Evolutionary conservation across 2,329 filamentous ascomycete species (phyloP), one percentile per base, ranked within the genome.

Genomic region (Clarireedia homoeocarpa): DNA sequence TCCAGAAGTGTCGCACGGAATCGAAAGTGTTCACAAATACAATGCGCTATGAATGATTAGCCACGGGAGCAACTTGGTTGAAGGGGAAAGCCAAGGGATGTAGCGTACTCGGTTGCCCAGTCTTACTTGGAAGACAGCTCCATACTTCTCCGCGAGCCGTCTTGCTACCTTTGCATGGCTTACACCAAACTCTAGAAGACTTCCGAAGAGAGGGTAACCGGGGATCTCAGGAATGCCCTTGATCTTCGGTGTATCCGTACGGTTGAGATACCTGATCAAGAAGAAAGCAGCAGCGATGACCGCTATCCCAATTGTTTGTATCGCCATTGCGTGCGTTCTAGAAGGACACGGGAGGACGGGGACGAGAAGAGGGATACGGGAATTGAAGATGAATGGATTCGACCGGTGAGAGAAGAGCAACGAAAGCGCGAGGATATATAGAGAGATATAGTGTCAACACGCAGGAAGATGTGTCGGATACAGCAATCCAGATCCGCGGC

Each of bases 11-110:
- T 54, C 81, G 83, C 36, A 91, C 86, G 0, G 85, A 81, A 20
- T 89, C 84, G 65, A 89, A 91, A 1, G 81, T 84, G 64, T 92
- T 92, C 60, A 86, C 88, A 65, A 90, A 90, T 34, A 92, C 76
- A 58, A 91, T 84, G 57, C 86, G 79, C 75, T 84, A 26, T 15
- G 12, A 2, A n/a, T 45, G 20, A 30, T 46, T 53, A 42, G 40
- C 17, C 17, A 20, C 4, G 7, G 10, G 7, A 14, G 12, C 2
- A 39, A 44, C 9, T 9, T 36, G 34, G 4, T 40, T 3, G 38
- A 6, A n/a, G 15, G 9, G 9, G 27, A 17, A 38, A 20, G 20
- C 20, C 20, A 20, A 20, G 20, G 20, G 20, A n/a, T 20, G 20
- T 2, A 20, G 2, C 55, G 14, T 26, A 55, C 58, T 40, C 48